Evolutionary conservation across 768 basidiomycete species (phyloP).

Genomic region (Russula virescens): DNA sequence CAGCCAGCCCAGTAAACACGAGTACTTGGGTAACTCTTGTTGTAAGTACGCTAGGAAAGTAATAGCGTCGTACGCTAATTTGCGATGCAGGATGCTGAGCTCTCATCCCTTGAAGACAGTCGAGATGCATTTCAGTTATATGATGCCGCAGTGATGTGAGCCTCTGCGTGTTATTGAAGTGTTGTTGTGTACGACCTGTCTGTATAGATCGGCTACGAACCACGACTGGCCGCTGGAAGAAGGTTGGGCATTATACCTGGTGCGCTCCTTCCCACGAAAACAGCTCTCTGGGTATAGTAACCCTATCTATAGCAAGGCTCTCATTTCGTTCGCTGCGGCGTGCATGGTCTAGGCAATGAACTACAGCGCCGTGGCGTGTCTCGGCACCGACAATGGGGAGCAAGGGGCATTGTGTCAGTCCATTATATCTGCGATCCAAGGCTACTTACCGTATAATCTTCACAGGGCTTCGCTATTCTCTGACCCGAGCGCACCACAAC

Average conservation of each 20-base stretch:
- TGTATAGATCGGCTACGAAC: constrained; percentile 49
- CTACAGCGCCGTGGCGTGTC: constrained; percentile 61
- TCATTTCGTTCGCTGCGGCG: constrained; percentile 59
- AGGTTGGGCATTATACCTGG: constrained; percentile 62
- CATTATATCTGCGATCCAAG: constrained; percentile 1
- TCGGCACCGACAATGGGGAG: constrained; percentile 66
- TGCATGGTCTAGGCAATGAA: constrained; percentile 61
- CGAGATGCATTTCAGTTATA: constrained; percentile 60
- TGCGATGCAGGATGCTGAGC: constrained; percentile 58
- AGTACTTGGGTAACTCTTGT: constrained; percentile 66
- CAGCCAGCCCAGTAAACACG: constrained; percentile 62
- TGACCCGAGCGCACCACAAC: constrained; percentile 39
- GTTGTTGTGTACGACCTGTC: not conserved
- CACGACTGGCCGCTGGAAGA: constrained; percentile 71
- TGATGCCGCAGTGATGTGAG: constrained; percentile 61
- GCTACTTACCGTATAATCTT: not conserved
- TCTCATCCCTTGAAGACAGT: constrained; percentile 51
- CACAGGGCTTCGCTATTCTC: constrained; percentile 47
- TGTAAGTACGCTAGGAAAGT: constrained; percentile 34
- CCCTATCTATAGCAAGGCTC: constrained; percentile 50
- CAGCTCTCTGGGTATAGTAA: not conserved
- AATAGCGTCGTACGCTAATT: not conserved
- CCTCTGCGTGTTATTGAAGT: not conserved
- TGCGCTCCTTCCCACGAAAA: constrained; percentile 28
- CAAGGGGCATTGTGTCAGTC: constrained; percentile 62